Evolutionary conservation across 2,329 filamentous ascomycete genomes (phyloP).

Genomic region (Ophiostoma himal-ulmi): DNA sequence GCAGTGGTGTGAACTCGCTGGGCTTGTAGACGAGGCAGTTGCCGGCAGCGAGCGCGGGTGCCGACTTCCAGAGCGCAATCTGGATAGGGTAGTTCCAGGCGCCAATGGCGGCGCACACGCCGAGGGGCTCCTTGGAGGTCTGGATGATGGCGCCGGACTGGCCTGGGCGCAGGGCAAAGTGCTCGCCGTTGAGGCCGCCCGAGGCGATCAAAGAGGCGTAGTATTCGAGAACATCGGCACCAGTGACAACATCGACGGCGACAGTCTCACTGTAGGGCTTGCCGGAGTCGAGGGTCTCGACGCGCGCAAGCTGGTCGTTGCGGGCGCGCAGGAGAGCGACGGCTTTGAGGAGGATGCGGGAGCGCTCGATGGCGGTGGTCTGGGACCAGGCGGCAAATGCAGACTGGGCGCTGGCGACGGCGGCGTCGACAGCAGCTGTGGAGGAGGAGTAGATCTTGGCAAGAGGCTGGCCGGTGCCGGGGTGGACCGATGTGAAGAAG

Average conservation of each 20-base stretch:
- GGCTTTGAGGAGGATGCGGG: constrained; percentile 71
- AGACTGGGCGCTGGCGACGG: constrained; percentile 61
- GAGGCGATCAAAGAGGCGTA: constrained; percentile 33
- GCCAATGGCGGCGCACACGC: constrained; percentile 34
- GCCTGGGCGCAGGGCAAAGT: constrained; percentile 36
- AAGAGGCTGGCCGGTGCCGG: constrained; percentile 61
- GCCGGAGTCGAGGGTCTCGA: constrained; percentile 81
- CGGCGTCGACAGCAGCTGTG: constrained; percentile 55
- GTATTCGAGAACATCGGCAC: constrained; percentile 38
- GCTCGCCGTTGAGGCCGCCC: constrained; percentile 31
- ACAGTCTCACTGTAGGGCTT: constrained; percentile 82
- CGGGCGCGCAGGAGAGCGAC: constrained; percentile 65
- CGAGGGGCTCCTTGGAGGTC: constrained; percentile 35
- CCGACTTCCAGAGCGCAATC: constrained; percentile 37
- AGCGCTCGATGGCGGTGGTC: constrained; percentile 66
- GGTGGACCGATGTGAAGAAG: constrained; percentile 66
- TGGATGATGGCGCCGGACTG: constrained; percentile 43
- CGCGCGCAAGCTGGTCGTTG: constrained; percentile 71
- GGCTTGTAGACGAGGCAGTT: constrained; percentile 43
- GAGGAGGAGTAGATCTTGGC: constrained; percentile 69
- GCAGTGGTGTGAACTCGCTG: constrained; percentile 40
- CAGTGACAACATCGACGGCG: constrained; percentile 64
- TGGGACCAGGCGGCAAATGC: constrained; percentile 73
- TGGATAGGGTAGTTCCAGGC: constrained; percentile 40
- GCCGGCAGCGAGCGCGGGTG: constrained; percentile 40